phyloP scores from a whole-genome alignment of 2,329 filamentous ascomycete species.

The Esteya vermicola region DNA sequence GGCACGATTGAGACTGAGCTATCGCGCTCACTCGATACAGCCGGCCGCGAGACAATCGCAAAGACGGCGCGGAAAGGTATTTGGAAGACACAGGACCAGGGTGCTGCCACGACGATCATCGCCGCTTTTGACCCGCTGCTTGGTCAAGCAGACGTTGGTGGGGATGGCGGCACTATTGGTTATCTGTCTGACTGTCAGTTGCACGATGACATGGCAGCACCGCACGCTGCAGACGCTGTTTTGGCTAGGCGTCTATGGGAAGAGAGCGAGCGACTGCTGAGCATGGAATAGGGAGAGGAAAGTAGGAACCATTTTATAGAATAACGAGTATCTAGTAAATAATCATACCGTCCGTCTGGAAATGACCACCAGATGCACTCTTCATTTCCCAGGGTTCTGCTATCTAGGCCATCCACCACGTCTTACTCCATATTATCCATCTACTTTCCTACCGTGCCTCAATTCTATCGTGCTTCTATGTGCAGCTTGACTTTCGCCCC shows the following conservation, averaged over 20 bases:
- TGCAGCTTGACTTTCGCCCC: too few relatives aligned
- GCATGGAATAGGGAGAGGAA: too few relatives aligned
- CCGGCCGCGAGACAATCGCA: constrained; percentile 12
- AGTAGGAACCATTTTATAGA: too few relatives aligned
- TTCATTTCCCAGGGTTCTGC: too few relatives aligned
- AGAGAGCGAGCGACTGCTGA: constrained; percentile 22
- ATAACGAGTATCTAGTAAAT: too few relatives aligned
- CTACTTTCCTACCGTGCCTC: constrained; percentile 14
- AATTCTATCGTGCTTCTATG: too few relatives aligned
- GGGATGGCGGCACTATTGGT: constrained; percentile 17
- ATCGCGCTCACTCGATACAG: constrained; percentile 13
- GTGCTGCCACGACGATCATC: constrained; percentile 24
- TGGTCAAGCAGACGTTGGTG: constrained; percentile 10
- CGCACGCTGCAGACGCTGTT: constrained; percentile 19
- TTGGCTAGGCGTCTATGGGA: constrained; percentile 28
- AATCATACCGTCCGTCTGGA: too few relatives aligned
- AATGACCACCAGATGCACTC: too few relatives aligned
- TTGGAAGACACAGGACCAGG: constrained; percentile 23
- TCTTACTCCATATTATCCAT: constrained; percentile 12
- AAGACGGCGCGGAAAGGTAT: constrained; percentile 14
- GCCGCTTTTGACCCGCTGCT: constrained; percentile 26
- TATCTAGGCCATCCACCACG: neutral
- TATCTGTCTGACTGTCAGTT: constrained; percentile 28
- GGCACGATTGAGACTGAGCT: constrained; percentile 18
- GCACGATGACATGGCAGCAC: constrained; percentile 12